Conservation (phyloP, 2,329 filamentous ascomycete genomes). For the Lasiodiplodia sp. region DNA sequence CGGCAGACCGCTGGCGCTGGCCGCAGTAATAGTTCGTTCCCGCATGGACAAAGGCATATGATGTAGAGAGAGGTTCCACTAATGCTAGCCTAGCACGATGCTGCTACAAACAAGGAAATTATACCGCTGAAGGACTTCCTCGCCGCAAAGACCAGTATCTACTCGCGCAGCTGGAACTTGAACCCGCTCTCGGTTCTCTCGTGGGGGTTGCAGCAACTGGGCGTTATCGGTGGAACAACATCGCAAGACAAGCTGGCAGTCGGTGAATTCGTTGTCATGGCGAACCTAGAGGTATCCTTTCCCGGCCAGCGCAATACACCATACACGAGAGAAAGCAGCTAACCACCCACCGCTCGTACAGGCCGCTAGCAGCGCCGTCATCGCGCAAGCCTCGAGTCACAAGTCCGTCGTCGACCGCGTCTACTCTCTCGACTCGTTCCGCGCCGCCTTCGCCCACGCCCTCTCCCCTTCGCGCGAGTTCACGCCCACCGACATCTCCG, state of each 20-base stretch:
- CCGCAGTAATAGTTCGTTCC: constrained; percentile 69
- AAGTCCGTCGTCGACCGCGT: constrained; percentile 46
- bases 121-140: constrained; percentile 76
- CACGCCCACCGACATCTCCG: constrained; percentile 71
- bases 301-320: not conserved
- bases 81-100: constrained; percentile 64
- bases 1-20: constrained; percentile 81
- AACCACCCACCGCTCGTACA: constrained; percentile 26
- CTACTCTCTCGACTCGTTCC: constrained; percentile 45
- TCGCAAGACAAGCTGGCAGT: constrained; percentile 64
- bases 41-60: not conserved
- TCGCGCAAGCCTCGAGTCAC: constrained; percentile 43
- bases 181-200: constrained; percentile 73
- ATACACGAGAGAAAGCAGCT: not conserved
- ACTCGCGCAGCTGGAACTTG: constrained; percentile 71
- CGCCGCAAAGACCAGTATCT: constrained; percentile 71
- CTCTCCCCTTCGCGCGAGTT: constrained; percentile 41
- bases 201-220: constrained; percentile 78
- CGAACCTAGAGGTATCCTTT: constrained; percentile 62
- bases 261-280: constrained; percentile 71
- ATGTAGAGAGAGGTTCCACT: not conserved
- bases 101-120: constrained; percentile 71
- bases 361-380: constrained; percentile 51
- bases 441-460: constrained; percentile 40
- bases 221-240: constrained; percentile 60